Conservation (phyloP, 208 protist genomes). For the Acanthamoeba royreba region DNA sequence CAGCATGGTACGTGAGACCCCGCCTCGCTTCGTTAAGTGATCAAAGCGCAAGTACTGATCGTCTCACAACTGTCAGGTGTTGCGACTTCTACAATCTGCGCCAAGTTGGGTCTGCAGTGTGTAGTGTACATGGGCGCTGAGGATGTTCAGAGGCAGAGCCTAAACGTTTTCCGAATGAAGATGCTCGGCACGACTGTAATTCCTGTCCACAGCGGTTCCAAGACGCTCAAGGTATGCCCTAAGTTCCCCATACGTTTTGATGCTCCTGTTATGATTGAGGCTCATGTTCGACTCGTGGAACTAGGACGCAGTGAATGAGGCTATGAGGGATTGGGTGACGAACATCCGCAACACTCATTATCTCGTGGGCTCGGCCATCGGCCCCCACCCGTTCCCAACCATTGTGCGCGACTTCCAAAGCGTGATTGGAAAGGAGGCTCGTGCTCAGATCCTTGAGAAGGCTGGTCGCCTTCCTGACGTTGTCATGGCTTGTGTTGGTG, state of each 20-base stretch:
- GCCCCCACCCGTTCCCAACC: conserved; percentile 84
- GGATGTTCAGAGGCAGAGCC: conserved; percentile 75
- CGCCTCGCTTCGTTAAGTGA: no score
- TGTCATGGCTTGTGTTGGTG: conserved; percentile 85
- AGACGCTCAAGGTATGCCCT: neutral
- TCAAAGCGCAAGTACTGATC: no score
- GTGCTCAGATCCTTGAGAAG: conserved; percentile 62
- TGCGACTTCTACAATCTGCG: conserved; percentile 82
- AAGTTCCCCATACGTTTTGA: neutral
- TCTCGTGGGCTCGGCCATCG: conserved; percentile 79
- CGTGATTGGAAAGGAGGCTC: conserved; percentile 55
- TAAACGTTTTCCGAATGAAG: conserved; percentile 89
- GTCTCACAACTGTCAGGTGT: no score
- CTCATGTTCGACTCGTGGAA: neutral
- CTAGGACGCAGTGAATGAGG: conserved; percentile 86
- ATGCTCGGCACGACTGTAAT: conserved; percentile 80
- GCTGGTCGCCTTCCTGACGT: conserved; percentile 73
- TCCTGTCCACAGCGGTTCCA: conserved; percentile 57
- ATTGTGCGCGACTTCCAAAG: conserved; percentile 84
- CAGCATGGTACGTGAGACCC: no score
- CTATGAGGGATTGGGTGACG: conserved; percentile 83
- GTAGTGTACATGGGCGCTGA: conserved; percentile 84
- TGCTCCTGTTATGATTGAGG: no score
- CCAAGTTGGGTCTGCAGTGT: conserved; percentile 80
- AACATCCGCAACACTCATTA: conserved; percentile 70